Evolutionary conservation across 2,329 filamentous ascomycete species (phyloP).

Genomic region (Geosmithia flava): DNA sequence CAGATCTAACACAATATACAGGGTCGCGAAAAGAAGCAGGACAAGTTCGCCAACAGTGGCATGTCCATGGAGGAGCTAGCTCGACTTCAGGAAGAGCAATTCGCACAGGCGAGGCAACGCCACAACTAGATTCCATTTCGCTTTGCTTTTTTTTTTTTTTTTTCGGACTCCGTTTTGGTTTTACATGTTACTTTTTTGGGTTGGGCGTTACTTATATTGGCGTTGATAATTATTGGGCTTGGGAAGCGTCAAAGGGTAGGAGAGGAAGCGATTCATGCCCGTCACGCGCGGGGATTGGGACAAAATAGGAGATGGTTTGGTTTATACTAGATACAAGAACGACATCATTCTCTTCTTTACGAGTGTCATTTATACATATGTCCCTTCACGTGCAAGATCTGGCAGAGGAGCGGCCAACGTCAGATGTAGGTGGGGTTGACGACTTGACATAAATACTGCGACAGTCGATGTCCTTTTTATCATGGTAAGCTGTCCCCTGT

Average conservation of each 20-base stretch:
- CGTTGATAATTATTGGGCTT: neutral
- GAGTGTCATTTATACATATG: neutral
- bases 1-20: conserved; percentile 23
- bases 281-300: neutral
- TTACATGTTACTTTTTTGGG: neutral
- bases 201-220: neutral
- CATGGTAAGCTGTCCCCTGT: neutral
- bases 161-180: neutral
- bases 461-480: neutral
- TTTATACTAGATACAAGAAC: too few relatives aligned
- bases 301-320: neutral
- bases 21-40: conserved; percentile 93
- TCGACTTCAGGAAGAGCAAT: conserved; percentile 81
- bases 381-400: neutral
- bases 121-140: conserved; percentile 11
- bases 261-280: neutral
- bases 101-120: conserved; percentile 53
- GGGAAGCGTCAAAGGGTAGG: neutral
- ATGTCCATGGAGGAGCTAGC: conserved; percentile 84
- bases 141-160: neutral
- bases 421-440: neutral
- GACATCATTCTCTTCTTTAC: neutral
- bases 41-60: conserved; percentile 91
- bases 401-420: neutral
- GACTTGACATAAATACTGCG: neutral